Percentiles rank a stretch among this genome's conserved stretches.
Evolutionary conservation across 495 filamentous ascomycete species (phyloP).

Genomic region (Hypoxylon lenormandii): DNA sequence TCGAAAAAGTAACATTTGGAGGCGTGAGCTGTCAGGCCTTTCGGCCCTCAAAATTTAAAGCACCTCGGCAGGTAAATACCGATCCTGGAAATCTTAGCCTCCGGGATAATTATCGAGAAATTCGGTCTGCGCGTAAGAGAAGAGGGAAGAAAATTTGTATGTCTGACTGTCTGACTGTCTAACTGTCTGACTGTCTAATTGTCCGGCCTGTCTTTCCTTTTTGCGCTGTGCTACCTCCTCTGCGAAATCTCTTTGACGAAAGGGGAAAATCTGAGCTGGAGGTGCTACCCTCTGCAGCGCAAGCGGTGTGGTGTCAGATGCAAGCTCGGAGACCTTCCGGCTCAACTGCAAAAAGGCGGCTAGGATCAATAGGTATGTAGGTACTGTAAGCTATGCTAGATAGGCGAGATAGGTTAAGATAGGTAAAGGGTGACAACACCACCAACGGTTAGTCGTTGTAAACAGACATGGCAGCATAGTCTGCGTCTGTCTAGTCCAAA

Average conservation of each 20-base stretch:
- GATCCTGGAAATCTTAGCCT: constrained; percentile 8
- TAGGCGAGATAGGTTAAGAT: constrained; percentile 8
- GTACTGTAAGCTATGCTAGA: constrained; percentile 1
- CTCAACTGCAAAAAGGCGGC: constrained; percentile 25
- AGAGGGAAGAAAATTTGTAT: no score
- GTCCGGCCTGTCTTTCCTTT: no score
- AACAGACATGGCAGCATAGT: no score
- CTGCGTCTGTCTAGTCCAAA: no score
- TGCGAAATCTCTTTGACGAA: background rate
- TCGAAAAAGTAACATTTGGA: constrained; percentile 28
- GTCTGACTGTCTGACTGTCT: no score
- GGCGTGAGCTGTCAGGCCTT: constrained; percentile 20
- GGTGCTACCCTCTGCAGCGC: constrained; percentile 4
- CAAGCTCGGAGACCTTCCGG: constrained; percentile 33
- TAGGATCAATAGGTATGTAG: constrained; percentile 25
- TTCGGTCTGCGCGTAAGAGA: background rate
- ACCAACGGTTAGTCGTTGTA: background rate
- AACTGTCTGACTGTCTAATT: no score
- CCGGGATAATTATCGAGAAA: background rate
- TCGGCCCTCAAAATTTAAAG: constrained; percentile 7
- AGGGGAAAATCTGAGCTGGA: constrained; percentile 4
- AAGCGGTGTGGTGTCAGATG: constrained; percentile 40
- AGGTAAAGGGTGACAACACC: constrained; percentile 3
- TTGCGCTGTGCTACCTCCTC: background rate
- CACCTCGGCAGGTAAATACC: constrained; percentile 6